Base-by-base conservation (phyloP, 768 basidiomycete species). In the Panus rudis region DNA sequence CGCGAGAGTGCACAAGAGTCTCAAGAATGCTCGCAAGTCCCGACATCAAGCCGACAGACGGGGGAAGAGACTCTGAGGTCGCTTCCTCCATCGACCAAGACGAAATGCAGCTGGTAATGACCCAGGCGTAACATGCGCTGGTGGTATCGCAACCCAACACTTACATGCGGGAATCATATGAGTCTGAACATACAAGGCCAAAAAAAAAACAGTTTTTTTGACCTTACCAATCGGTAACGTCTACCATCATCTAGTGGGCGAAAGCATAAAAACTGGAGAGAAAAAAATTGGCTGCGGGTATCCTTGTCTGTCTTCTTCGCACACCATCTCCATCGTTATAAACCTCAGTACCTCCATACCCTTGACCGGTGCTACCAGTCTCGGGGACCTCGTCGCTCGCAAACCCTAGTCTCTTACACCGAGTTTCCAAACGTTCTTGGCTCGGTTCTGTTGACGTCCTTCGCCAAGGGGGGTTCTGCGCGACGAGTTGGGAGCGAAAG, bases 201-300 rank as follows among this genome's bases (percentile, higher is more conserved):
- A 48, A 39, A 42, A 43, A 47, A 47, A 52, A 35, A 52, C 56
- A 52, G 61, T 10, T 54, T 61, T 54, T 42, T 52, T 56, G 59
- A 56, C 60, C 63, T 58, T 58, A 63, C 56, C 68, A n/a, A 76
- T 69, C 66, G 82, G 84, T 88, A 88, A 86, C 71, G 80, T 85
- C 74, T 60, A 65, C 68, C 63, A n/a, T n/a, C n/a, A n/a, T 70
- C 63, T 71, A 70, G 76, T 77, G 71, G 72, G 68, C 63, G 63
- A 75, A 75, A 80, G 81, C 78, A 30, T 16, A 76, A 64, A n/a
- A n/a, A n/a, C n/a, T n/a, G n/a, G n/a, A n/a, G n/a, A n/a, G n/a
- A n/a, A n/a, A n/a, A n/a, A n/a, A n/a, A n/a, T n/a, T n/a, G 85
- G 87, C 87, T 91, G 83, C 88, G 88, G 88, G 88, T 90, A 89